Percentiles rank a stretch among this genome's conserved stretches.
phyloP scores from a whole-genome alignment of 768 basidiomycete species.

The Mycena olivaceomarginata region DNA sequence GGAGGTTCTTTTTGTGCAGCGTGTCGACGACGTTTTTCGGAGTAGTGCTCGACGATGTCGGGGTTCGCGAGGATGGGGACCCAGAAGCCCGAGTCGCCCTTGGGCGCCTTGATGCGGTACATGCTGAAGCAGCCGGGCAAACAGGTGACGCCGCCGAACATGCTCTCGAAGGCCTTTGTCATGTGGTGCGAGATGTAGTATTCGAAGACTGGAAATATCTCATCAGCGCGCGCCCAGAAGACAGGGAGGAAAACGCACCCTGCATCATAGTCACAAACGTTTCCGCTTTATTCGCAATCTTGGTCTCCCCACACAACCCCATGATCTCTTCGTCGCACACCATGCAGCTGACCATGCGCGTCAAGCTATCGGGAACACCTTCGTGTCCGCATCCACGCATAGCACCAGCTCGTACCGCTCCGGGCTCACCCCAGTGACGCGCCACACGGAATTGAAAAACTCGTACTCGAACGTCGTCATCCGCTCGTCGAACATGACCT shows the following conservation, averaged over 20 bases:
- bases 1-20: constrained; percentile 98
- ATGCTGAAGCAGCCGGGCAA: constrained; percentile 99
- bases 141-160: constrained; percentile 99
- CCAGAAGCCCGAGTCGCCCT: constrained; percentile 97
- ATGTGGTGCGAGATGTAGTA: constrained; percentile 99
- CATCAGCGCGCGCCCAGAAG: background rate
- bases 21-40: constrained; percentile 99
- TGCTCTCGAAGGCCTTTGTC: constrained; percentile 99
- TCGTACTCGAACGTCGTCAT: constrained; percentile 99
- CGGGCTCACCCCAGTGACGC: constrained; percentile 95
- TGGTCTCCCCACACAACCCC: constrained; percentile 99
- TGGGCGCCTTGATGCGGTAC: constrained; percentile 99
- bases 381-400: constrained; percentile 98
- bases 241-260: constrained; percentile 73
- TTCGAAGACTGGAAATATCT: constrained; percentile 87
- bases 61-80: constrained; percentile 99
- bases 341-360: constrained; percentile 97
- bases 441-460: constrained; percentile 99
- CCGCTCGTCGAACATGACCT: constrained; percentile 99
- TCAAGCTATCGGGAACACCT: constrained; percentile 98
- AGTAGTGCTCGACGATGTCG: constrained; percentile 98
- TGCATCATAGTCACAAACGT: constrained; percentile 99
- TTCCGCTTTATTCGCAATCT: constrained; percentile 99
- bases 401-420: constrained; percentile 97
- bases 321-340: constrained; percentile 98